Percentiles rank a stretch among this genome's conserved stretches.
These are phyloP conservation scores for Monilinia fructicola DNA, from an alignment of 2,329 filamentous ascomycete species.

Conservation along the genomic window DNA sequence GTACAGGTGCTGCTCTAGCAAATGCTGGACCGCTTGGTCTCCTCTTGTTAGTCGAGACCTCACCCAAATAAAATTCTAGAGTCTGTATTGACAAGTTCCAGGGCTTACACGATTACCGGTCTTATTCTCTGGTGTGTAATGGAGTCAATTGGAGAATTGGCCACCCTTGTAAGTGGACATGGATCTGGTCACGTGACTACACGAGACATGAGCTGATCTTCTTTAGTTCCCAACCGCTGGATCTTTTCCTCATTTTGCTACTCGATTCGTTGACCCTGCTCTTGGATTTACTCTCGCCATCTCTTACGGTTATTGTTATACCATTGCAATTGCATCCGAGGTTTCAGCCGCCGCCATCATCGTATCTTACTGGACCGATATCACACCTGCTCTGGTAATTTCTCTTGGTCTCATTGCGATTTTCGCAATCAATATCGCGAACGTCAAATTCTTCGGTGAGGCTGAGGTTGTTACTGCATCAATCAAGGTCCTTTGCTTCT, in stretches of 20 bases:
- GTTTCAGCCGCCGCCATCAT: slow-evolving; percentile 84
- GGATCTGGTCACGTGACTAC: neutral
- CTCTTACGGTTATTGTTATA: slow-evolving; percentile 39
- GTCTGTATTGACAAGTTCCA: neutral
- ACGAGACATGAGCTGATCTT: slow-evolving; percentile 17
- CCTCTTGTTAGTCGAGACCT: slow-evolving; percentile 39
- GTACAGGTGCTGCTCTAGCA: slow-evolving; percentile 48
- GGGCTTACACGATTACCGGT: slow-evolving; percentile 45
- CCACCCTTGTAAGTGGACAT: slow-evolving; percentile 29
- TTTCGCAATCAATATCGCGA: slow-evolving; percentile 79
- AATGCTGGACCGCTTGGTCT: slow-evolving; percentile 50
- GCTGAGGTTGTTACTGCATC: slow-evolving; percentile 85
- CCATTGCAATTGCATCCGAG: slow-evolving; percentile 69
- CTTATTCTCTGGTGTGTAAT: slow-evolving; percentile 41
- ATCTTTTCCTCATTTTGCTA: slow-evolving; percentile 41
- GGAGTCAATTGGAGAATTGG: slow-evolving; percentile 41
- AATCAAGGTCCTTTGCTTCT: slow-evolving; percentile 70
- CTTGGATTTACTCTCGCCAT: slow-evolving; percentile 40
- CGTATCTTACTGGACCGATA: slow-evolving; percentile 70
- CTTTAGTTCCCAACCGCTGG: slow-evolving; percentile 39
- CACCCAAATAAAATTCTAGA: accelerated
- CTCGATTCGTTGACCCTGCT: slow-evolving; percentile 42
- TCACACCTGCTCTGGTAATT: slow-evolving; percentile 68
- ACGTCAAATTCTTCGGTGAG: slow-evolving; percentile 83
- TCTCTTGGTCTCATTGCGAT: slow-evolving; percentile 76